Conservation (phyloP, 1,284 basidiomycete genomes). For the Cutaneotrichosporon spelunceum region DNA sequence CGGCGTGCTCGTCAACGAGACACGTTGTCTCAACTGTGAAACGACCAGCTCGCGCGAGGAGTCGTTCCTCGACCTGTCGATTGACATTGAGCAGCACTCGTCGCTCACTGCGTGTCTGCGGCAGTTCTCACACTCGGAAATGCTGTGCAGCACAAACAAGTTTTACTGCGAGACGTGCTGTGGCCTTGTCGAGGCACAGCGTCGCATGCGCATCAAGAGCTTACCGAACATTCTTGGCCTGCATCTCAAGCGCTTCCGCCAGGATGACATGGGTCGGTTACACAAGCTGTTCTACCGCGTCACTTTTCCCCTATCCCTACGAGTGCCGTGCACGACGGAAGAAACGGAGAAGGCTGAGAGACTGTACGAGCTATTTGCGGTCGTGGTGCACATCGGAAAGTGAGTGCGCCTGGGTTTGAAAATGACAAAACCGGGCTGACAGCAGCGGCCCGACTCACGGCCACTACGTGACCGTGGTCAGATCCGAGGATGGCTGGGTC, state of each 20-base stretch:
- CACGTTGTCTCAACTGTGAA: conserved; percentile 94
- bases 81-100: conserved; percentile 96
- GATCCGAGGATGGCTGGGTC: conserved; percentile 77
- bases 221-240: conserved; percentile 90
- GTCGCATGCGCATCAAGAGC: conserved; percentile 97
- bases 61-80: conserved; percentile 91
- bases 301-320: conserved; percentile 88
- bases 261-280: conserved; percentile 80
- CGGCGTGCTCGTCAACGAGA: conserved; percentile 91
- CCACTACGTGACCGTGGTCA: conserved; percentile 94
- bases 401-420: conserved; percentile 58
- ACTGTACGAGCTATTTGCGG: conserved; percentile 88
- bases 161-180: conserved; percentile 98
- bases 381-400: conserved; percentile 97
- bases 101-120: conserved; percentile 91
- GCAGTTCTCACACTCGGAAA: conserved; percentile 95
- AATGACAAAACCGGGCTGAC: not conserved
- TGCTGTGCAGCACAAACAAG: conserved; percentile 96
- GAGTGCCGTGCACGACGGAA: conserved; percentile 95
- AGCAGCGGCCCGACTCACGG: conserved; percentile 89
- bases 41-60: conserved; percentile 97
- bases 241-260: conserved; percentile 97
- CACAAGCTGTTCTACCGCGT: conserved; percentile 95
- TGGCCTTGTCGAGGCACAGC: conserved; percentile 95
- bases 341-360: conserved; percentile 80